phyloP scores from a whole-genome alignment of 352 stramenopile species.

The Phytophthora multivora region DNA sequence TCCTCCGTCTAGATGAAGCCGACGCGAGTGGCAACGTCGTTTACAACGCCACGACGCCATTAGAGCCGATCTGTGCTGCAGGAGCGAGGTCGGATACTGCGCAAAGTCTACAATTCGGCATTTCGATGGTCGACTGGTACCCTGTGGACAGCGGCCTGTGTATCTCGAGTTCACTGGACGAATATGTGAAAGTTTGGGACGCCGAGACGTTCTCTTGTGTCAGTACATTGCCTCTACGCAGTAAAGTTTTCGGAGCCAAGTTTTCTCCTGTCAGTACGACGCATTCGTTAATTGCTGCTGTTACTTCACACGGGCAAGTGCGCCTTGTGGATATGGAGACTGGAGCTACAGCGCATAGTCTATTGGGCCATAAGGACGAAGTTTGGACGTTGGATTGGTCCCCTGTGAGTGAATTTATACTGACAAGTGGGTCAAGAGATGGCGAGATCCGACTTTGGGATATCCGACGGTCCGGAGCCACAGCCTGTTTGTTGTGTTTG shows the following conservation, averaged over 20 bases:
- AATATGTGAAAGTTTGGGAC: constrained; percentile 79
- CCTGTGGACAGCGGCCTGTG: constrained; percentile 84
- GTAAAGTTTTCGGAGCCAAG: constrained; percentile 65
- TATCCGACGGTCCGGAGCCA: constrained; percentile 81
- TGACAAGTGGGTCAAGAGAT: constrained; percentile 61
- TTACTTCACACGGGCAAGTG: constrained; percentile 60
- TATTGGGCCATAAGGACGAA: constrained; percentile 81
- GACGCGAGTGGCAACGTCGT: neutral
- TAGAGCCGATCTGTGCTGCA: constrained; percentile 34
- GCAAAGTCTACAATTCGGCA: constrained; percentile 50
- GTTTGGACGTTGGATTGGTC: constrained; percentile 85
- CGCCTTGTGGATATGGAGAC: constrained; percentile 80
- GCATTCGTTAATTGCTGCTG: constrained; percentile 75
- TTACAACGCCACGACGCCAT: constrained; percentile 41
- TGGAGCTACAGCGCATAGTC: constrained; percentile 60
- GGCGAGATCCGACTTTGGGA: constrained; percentile 87
- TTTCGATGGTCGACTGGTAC: constrained; percentile 89
- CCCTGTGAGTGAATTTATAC: constrained; percentile 65
- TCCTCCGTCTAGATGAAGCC: constrained; percentile 54
- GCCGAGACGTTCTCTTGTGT: constrained; percentile 72
- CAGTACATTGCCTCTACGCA: constrained; percentile 56
- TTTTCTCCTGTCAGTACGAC: constrained; percentile 67
- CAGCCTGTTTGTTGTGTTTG: constrained; percentile 81
- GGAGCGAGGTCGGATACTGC: constrained; percentile 13
- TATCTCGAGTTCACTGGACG: constrained; percentile 75